Conservation (phyloP, 2,329 filamentous ascomycete species). For the Cryphonectria naterciae region DNA sequence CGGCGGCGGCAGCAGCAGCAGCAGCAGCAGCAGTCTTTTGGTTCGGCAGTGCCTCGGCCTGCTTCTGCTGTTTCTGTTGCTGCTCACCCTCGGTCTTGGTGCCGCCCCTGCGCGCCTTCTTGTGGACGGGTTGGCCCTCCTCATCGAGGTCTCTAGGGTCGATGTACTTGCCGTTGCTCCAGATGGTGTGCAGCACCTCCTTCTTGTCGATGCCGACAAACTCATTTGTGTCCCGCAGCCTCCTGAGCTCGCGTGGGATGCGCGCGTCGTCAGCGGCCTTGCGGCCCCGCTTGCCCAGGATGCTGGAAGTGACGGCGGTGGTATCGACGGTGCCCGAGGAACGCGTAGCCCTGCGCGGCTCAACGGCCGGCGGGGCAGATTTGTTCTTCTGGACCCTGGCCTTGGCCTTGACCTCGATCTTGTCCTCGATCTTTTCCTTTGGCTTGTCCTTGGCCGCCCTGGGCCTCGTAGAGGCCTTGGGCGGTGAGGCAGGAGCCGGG, state of each 20-base stretch:
- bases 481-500: conserved; percentile 44
- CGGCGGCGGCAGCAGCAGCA: conserved; percentile 45
- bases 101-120: conserved; percentile 38
- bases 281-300: conserved; percentile 64
- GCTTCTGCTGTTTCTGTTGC: neutral
- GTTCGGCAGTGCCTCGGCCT: conserved; percentile 24
- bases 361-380: conserved; percentile 30
- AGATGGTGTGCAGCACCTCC: conserved; percentile 62
- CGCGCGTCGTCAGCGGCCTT: conserved; percentile 56
- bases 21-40: conserved; percentile 39
- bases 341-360: conserved; percentile 51
- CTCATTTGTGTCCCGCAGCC: conserved; percentile 66
- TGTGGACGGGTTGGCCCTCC: conserved; percentile 44
- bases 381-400: conserved; percentile 11
- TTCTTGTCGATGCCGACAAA: conserved; percentile 62
- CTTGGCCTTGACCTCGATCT: conserved; percentile 30
- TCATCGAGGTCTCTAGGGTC: conserved; percentile 44
- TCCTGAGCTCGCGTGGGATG: conserved; percentile 60
- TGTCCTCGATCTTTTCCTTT: neutral
- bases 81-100: conserved; percentile 21
- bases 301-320: conserved; percentile 52
- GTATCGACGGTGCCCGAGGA: conserved; percentile 46
- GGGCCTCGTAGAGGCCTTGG: conserved; percentile 40
- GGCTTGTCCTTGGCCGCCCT: conserved; percentile 35
- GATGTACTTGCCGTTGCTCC: conserved; percentile 68